phyloP scores from a whole-genome alignment of 306 rosid species.

The Mucuna pruriens region DNA sequence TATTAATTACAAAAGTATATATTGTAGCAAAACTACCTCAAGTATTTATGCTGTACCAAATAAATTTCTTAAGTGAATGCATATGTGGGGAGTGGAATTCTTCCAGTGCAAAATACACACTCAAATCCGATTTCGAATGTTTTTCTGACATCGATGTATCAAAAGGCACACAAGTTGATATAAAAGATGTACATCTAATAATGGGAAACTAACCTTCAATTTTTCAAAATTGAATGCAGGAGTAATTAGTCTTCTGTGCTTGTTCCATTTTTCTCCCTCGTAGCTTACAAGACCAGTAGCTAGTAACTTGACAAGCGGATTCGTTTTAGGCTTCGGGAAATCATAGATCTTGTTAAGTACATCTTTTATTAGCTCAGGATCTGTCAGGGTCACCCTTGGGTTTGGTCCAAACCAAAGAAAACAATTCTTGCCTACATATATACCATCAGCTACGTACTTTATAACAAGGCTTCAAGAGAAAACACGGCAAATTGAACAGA shows the following conservation, averaged over 20 bases:
- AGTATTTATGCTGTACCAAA: not conserved
- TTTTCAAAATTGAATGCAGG: not conserved
- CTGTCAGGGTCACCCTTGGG: not conserved
- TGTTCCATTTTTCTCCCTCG: not conserved
- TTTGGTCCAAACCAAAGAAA: not conserved
- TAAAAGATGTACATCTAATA: not conserved
- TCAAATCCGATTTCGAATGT: not conserved
- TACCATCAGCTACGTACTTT: not conserved
- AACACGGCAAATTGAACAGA: not conserved
- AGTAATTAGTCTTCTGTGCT: not conserved
- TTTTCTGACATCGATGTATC: not conserved
- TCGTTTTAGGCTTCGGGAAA: not conserved
- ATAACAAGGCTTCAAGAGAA: not conserved
- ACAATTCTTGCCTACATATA: not conserved
- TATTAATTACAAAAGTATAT: not conserved
- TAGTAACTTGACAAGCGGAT: not conserved
- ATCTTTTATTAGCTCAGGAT: not conserved
- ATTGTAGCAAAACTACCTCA: not conserved
- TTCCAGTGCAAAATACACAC: not conserved
- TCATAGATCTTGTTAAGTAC: not conserved
- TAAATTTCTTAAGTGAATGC: not conserved
- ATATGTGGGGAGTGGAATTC: not conserved
- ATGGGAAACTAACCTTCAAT: not conserved
- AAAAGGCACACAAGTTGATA: not conserved
- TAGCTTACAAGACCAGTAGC: not conserved